Percentiles rank a stretch among this genome's conserved stretches.
Conservation (phyloP, 495 filamentous ascomycete genomes). For the Clavariopsis aquatica region DNA sequence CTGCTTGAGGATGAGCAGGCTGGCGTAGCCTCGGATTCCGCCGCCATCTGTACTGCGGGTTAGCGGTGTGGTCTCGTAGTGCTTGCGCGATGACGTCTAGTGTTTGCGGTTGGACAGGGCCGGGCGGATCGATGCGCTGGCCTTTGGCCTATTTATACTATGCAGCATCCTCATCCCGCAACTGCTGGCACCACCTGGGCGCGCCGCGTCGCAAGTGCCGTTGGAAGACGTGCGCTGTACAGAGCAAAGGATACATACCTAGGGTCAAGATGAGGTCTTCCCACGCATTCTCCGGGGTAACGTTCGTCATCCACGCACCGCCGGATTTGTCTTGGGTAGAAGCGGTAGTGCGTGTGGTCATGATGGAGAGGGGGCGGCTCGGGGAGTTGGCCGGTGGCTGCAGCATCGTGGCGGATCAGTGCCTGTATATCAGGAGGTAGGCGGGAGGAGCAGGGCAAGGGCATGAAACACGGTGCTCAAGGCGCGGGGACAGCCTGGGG, state of each 20-base stretch:
- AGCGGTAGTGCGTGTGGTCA: slow-evolving; percentile 32
- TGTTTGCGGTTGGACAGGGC: too few species aligned
- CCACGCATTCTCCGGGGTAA: slow-evolving; percentile 36
- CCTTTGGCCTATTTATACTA: too few species aligned
- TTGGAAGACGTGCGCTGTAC: background rate
- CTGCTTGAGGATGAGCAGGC: slow-evolving; percentile 45
- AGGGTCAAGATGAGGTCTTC: slow-evolving; percentile 37
- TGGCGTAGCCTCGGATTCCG: slow-evolving; percentile 48
- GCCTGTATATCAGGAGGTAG: background rate
- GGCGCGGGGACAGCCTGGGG: slow-evolving; percentile 16
- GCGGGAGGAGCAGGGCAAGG: too few species aligned
- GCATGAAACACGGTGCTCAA: background rate
- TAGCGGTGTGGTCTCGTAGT: too few species aligned
- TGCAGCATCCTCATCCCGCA: too few species aligned
- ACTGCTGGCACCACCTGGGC: slow-evolving; percentile 21
- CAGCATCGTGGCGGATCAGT: slow-evolving; percentile 23
- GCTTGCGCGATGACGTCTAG: too few species aligned
- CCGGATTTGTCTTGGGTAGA: slow-evolving; percentile 29
- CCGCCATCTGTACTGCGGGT: slow-evolving; percentile 42
- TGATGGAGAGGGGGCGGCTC: slow-evolving; percentile 21
- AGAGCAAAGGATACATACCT: slow-evolving; percentile 21
- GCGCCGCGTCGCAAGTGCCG: background rate
- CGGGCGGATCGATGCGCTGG: too few species aligned
- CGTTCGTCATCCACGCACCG: slow-evolving; percentile 20
- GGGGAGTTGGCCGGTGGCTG: slow-evolving; percentile 28